Evolutionary conservation across 2,329 filamentous ascomycete genomes (phyloP), one percentile per base, ranked within the genome.

Genomic region (Hirsutella rhossiliensis): DNA sequence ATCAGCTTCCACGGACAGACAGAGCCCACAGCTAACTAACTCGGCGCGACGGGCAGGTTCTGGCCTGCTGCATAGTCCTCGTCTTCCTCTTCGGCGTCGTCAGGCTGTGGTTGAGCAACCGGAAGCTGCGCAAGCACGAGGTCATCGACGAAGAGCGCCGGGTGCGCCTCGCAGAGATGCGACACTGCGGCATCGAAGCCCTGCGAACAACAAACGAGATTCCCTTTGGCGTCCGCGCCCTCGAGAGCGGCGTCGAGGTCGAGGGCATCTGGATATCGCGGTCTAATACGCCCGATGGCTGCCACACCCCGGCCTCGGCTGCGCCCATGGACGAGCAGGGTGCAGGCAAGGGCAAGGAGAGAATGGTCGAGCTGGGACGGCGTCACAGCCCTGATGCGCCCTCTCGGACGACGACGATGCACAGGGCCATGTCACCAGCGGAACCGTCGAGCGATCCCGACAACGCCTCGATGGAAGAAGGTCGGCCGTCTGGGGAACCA

Each of bases 211-310:
- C 76, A 42, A 29, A 42, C 40, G 81, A 86, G 11, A 77, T 94
- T 31, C 88, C 87, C 0, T 96, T 96, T 55, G 89, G 90, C 18
- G 78, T 92, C 43, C 80, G 84, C 52, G 89, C 89, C 7, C 77
- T 96, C 40, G 82, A 95, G 59, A 84, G 77, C 52, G 88, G 88
- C 6, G 71, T 94, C 38, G 77, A 90, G 57, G 77, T 94, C 8
- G 86, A 94, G 50, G 89, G 87, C 4, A 88, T 96, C 42, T 87
- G 84, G 81, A 78, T 84, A 41, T 81, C 78, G 20, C 66, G 68
- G 42, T 68, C 71, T 38, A 62, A 65, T 11, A 68, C 67, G 11
- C 66, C 69, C 2, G 52, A 50, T 5, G 41, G 42, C 34, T 58
- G 52, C 30, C 54, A 54, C 11, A 32, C 44, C 8, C 44, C 50